Conservation (phyloP, 768 basidiomycete genomes). For the Tephrocybe rancida region DNA sequence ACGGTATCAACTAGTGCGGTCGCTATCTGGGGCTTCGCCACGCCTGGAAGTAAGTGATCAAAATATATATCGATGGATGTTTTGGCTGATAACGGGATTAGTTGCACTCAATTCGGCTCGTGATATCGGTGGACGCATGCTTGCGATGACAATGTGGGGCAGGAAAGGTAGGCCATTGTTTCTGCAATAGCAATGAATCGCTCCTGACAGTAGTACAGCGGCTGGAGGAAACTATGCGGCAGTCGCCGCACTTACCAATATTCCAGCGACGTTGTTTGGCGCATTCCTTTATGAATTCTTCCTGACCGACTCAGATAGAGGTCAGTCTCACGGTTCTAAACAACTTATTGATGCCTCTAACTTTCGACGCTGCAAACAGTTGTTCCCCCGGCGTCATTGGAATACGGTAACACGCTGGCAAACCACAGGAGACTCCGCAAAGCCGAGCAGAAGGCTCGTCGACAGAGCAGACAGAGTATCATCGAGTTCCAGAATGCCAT, state of each 20-base stretch:
- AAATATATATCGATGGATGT: background rate
- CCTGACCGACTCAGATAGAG: constrained; percentile 60
- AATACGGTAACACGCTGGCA: constrained; percentile 7
- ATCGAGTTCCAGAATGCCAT: constrained; percentile 8
- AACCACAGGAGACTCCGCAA: constrained; percentile 14
- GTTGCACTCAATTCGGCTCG: constrained; percentile 69
- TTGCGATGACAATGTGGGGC: constrained; percentile 64
- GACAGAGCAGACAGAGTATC: constrained; percentile 15
- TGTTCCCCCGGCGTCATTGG: constrained; percentile 16
- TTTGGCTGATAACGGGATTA: constrained; percentile 17
- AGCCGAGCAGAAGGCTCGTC: constrained; percentile 1
- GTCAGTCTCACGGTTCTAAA: constrained; percentile 30
- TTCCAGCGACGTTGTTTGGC: constrained; percentile 61
- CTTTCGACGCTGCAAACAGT: background rate
- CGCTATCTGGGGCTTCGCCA: constrained; percentile 62
- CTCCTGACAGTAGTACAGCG: constrained; percentile 28
- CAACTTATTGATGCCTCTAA: background rate
- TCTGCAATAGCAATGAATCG: background rate
- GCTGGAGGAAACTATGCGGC: constrained; percentile 59
- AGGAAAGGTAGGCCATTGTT: constrained; percentile 28
- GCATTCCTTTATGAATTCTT: constrained; percentile 57
- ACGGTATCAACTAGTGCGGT: constrained; percentile 39
- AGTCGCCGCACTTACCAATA: constrained; percentile 64
- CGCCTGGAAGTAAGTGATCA: constrained; percentile 42
- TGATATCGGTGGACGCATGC: constrained; percentile 67